Evolutionary conservation across 2,329 filamentous ascomycete genomes (phyloP), one percentile per base, ranked within the genome.

Genomic region (Colletotrichum incanum): DNA sequence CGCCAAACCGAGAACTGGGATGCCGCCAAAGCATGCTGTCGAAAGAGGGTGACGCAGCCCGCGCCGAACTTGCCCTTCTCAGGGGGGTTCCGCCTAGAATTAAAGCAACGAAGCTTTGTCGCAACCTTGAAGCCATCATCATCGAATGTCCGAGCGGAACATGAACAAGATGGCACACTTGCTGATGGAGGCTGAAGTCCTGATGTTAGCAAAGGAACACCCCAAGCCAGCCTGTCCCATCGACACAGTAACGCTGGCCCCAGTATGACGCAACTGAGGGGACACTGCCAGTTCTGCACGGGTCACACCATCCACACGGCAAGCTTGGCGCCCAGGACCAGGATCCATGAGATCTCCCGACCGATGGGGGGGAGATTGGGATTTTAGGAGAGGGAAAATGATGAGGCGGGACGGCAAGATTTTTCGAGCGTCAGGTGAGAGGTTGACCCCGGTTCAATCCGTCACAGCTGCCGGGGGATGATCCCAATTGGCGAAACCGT

Each of bases 401-500:
- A 69, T 68, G 65, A 72, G 69, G 69, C 69, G 69, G 69, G 69
- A 72, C 69, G 65, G 65, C 59, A 72, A 72, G 69, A 69, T 72
- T 72, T 72, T 69, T 72, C 59, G 49, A 54, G 65, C 65, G 65
- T 72, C 65, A 72, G 69, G 69, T 72, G 65, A 72, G 69, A 58
- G 55, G 43, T 28, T 47, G 34, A 63, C 43, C 31, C 58, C 65
- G 45, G 54, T 64, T 54, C 37, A 52, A 39, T 69, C 65, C 69
- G 59, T 68, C 65, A 41, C 58, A 68, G 69, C 50, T 68, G 65
- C 65, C 37, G 39, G 69, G 59, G 69, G 59, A 14, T 63, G 59
- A 69, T 69, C 65, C 65, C 69, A 63, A 72, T 47, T 41, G 65
- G 52, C 65, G 59, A 72, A 68, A 72, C 65, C 39, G 65, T 54